phyloP scores from a whole-genome alignment of 352 stramenopile species.

The Globisporangium viniferum region DNA sequence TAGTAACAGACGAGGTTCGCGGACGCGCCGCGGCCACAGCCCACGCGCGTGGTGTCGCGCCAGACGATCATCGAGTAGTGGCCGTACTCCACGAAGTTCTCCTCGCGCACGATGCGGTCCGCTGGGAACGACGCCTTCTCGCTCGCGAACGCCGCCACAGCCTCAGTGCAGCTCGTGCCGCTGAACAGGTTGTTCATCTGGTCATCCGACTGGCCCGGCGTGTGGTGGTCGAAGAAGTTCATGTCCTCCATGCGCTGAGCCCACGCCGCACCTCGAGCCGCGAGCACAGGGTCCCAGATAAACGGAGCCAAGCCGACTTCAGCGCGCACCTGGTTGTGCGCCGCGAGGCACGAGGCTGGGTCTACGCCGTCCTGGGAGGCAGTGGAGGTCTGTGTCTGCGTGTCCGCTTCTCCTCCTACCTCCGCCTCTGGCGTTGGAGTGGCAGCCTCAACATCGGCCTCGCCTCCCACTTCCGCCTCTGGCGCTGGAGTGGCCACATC shows the following conservation, averaged over 20 bases:
- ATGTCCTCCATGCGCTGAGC: constrained; percentile 18
- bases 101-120: constrained; percentile 13
- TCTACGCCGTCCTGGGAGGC: constrained; percentile 6
- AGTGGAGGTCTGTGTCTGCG: neutral
- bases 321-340: constrained; percentile 15
- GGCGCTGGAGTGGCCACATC: neutral
- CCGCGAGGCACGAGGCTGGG: constrained; percentile 9
- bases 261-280: constrained; percentile 7
- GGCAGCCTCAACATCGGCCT: neutral
- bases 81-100: constrained; percentile 11
- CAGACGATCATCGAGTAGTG: constrained; percentile 22
- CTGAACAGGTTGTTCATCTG: constrained; percentile 25
- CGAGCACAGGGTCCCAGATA: constrained; percentile 10
- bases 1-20: constrained; percentile 21
- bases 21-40: constrained; percentile 13
- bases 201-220: constrained; percentile 5
- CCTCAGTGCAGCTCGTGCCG: constrained; percentile 11
- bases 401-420: neutral
- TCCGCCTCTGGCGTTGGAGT: neutral
- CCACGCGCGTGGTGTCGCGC: constrained; percentile 15
- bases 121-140: constrained; percentile 15
- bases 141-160: constrained; percentile 7
- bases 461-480: neutral
- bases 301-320: constrained; percentile 12
- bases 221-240: constrained; percentile 18